Evolutionary conservation across 1,139 yeast species (phyloP), one percentile per base, ranked within the genome.

Genomic region (Arxiozyma slooffiae): DNA sequence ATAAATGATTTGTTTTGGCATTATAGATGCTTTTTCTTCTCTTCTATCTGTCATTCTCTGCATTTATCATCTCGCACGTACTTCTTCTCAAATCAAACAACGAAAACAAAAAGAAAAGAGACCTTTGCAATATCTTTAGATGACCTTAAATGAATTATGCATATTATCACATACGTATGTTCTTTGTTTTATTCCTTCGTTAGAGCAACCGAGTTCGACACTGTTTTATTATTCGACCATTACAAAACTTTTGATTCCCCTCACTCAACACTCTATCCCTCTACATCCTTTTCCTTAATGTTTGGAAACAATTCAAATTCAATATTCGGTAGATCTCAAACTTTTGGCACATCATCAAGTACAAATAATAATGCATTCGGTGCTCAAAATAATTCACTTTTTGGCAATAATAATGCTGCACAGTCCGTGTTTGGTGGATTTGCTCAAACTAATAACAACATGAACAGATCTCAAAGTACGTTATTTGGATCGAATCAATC

Each of bases 381-480:
- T 24, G 18, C 21, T 6, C 43, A 41, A 41, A 23, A 26, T 7
- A 41, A 41, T 41, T 41, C 43, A n/a, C 37, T 43, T 38, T 43
- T 43, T 43, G 46, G 46, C 36, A 43, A 43, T 26, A 41, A 37
- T 41, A 47, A 47, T 39, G 45, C 47, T 48, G 52, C 52, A 9
- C 50, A 50, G 24, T 41, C 54, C 26, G 56, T 54, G 11, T 53
- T 53, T 47, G 54, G 56, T 42, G 56, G 56, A 1, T 53, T 53
- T 43, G 46, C 30, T 24, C 46, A 52, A 34, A 50, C 56, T 46
- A 58, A 53, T 48, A 44, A 36, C 16, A 43, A 22, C 22, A 17
- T 34, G 47, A 44, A 45, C 36, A 23, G 41, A 39, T 39, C 46
- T 39, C 69, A 71, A 56, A 76, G 76, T 45, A 58, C 57, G 20